These are phyloP conservation scores for Xylaria telfairii DNA, from an alignment of 495 filamentous ascomycete species.

Conservation along the genomic window DNA sequence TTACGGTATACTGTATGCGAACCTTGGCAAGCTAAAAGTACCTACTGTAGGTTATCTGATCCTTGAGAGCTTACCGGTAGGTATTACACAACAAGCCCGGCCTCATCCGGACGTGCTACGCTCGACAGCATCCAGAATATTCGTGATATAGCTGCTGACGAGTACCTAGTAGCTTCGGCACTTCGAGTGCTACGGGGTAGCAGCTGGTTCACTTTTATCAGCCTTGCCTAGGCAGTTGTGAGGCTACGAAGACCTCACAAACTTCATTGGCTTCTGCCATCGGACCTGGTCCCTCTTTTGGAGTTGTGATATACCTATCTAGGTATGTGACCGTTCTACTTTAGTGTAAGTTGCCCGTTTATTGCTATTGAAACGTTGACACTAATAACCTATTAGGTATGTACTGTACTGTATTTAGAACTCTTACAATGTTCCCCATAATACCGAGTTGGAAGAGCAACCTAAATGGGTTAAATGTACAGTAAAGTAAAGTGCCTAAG, in stretches of 20 bases:
- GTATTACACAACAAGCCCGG: too few species aligned
- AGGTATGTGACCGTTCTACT: neutral
- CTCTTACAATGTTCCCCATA: neutral
- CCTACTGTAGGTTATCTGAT: neutral
- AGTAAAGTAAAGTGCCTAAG: too few species aligned
- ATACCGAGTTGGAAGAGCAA: neutral
- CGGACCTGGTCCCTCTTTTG: neutral
- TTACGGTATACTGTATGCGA: too few species aligned
- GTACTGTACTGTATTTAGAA: constrained; percentile 7
- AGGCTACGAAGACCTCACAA: neutral
- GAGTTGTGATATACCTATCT: neutral
- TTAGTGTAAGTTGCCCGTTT: neutral
- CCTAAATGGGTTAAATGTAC: neutral
- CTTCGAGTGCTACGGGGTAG: neutral
- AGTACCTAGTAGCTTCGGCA: neutral
- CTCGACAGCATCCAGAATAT: neutral
- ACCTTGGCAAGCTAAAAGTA: constrained; percentile 13
- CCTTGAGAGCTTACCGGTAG: neutral
- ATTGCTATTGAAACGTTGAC: neutral
- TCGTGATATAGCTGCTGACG: neutral
- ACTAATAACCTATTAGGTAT: neutral
- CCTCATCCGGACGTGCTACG: neutral
- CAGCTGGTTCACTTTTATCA: neutral
- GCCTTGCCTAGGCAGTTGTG: constrained; percentile 1
- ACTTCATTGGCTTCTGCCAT: neutral